Percentiles rank a stretch among this genome's conserved stretches.
These are phyloP conservation scores for sweet orange (Citrus sinensis) DNA, from an alignment of 345 rosid genomes.

Conservation along the genomic window DVS_A1.0 CM039164.1:25101001-25101500, in stretches of 20 bases:
- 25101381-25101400: slow-evolving; percentile 90
- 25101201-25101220: neutral
- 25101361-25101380: slow-evolving; percentile 51
- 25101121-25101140: neutral
- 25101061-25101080: neutral
- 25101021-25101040: too few species aligned
- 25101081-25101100: neutral
- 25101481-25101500: slow-evolving; percentile 86
- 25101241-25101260: slow-evolving; percentile 8
- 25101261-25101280: slow-evolving; percentile 4
- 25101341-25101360: neutral
- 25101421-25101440: slow-evolving; percentile 93
- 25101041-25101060: too few species aligned
- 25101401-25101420: slow-evolving; percentile 91
- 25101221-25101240: slow-evolving; percentile 13
- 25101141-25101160: neutral
- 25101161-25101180: neutral
- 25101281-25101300: slow-evolving; percentile 23
- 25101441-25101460: slow-evolving; percentile 88
- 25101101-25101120: neutral
- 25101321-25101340: neutral
- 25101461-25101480: slow-evolving; percentile 94
- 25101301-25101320: slow-evolving; percentile 8
- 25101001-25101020: too few species aligned
- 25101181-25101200: neutral